phyloP scores from a whole-genome alignment of 768 basidiomycete genomes.

The Cystofilobasidium ferigula region DNA sequence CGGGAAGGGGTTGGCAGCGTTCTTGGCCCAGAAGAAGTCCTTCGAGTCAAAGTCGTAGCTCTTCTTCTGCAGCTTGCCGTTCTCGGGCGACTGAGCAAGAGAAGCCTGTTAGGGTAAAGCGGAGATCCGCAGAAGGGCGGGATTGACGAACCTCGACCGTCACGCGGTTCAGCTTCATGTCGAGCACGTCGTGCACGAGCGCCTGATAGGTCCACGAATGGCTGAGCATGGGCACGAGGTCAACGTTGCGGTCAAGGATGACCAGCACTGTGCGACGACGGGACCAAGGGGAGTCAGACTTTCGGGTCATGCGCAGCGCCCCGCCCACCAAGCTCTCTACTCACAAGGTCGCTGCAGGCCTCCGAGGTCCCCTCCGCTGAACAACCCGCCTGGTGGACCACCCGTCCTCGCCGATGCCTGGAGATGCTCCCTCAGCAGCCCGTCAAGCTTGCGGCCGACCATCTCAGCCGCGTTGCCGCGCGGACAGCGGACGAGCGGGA shows the following conservation, averaged over 20 bases:
- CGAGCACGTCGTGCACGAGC: conserved; percentile 89
- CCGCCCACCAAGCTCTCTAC: background rate
- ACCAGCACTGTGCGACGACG: conserved; percentile 56
- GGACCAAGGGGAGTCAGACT: conserved; percentile 11
- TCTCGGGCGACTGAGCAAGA: conserved; percentile 42
- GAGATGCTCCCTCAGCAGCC: conserved; percentile 72
- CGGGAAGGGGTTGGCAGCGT: conserved; percentile 91
- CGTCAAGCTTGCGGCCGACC: conserved; percentile 93
- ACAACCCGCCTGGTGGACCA: conserved; percentile 47
- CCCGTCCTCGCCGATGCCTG: conserved; percentile 41
- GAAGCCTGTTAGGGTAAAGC: background rate
- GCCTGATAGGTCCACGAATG: conserved; percentile 99
- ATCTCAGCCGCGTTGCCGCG: conserved; percentile 96
- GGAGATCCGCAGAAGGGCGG: background rate
- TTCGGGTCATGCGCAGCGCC: background rate
- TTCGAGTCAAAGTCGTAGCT: conserved; percentile 95
- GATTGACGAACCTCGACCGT: conserved; percentile 49
- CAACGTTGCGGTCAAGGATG: conserved; percentile 86
- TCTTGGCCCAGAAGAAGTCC: conserved; percentile 98
- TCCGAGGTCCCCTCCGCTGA: conserved; percentile 55
- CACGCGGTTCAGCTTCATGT: conserved; percentile 92
- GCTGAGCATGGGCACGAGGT: conserved; percentile 80
- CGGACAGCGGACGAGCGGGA: conserved; percentile 89
- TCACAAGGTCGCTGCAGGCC: conserved; percentile 76
- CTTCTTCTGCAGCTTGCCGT: conserved; percentile 50